These are phyloP conservation scores for Tolypocladium pustulatum DNA, from an alignment of 2,329 filamentous ascomycete genomes.

Conservation along the genomic window DNA sequence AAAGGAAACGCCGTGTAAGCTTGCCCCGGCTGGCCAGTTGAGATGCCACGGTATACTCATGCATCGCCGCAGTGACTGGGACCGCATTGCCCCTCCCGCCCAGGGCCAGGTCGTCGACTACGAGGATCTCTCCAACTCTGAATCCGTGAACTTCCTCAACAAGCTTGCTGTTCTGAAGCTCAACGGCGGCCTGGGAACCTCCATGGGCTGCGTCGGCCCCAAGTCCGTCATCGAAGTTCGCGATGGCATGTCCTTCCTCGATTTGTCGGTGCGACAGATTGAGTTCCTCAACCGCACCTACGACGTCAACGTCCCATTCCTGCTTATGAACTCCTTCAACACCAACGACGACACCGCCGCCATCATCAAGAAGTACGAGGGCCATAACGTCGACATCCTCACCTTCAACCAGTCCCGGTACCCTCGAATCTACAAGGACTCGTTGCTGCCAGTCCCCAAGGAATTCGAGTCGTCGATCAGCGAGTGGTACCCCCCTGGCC, in stretches of 20 bases:
- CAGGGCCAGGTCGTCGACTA: conserved; percentile 93
- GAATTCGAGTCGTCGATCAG: conserved; percentile 74
- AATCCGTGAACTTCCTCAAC: conserved; percentile 88
- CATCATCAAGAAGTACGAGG: conserved; percentile 99
- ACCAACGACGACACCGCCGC: conserved; percentile 95
- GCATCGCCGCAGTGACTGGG: conserved; percentile 60
- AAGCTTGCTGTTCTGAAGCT: conserved; percentile 98
- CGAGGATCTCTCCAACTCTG: conserved; percentile 75
- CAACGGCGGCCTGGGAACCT: conserved; percentile 97
- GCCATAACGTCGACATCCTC: conserved; percentile 98
- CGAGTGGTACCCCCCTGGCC: conserved; percentile 97
- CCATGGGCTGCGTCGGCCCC: conserved; percentile 97
- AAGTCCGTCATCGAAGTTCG: conserved; percentile 99
- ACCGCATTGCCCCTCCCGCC: conserved; percentile 88
- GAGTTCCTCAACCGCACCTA: conserved; percentile 99
- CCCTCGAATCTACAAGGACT: conserved; percentile 97
- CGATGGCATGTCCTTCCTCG: conserved; percentile 99
- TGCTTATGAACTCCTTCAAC: conserved; percentile 99
- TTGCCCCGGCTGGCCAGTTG: not conserved
- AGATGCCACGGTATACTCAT: conserved; percentile 8
- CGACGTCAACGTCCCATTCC: conserved; percentile 91
- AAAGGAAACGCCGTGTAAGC: conserved; percentile 83
- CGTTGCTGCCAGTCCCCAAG: conserved; percentile 90
- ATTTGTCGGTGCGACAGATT: conserved; percentile 96
- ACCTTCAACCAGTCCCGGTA: conserved; percentile 99